phyloP scores from a whole-genome alignment of 805 yeast genomes.

The Candida succiphila region DNA sequence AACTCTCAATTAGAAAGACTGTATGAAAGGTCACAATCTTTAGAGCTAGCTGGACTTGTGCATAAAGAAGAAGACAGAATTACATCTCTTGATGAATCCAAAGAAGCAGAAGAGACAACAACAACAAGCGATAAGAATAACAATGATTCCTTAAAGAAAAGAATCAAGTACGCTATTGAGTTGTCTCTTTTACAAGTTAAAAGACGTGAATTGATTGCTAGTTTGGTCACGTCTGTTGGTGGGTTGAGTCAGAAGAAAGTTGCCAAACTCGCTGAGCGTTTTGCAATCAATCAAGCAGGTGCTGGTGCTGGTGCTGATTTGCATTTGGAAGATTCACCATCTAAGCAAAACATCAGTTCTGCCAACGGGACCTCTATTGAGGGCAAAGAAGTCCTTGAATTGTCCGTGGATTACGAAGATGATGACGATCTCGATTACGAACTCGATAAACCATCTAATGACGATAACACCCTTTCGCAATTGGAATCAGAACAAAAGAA shows the following conservation, averaged over 20 bases:
- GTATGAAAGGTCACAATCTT: conserved; percentile 54
- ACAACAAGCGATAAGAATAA: conserved; percentile 2
- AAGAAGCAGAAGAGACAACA: conserved; percentile 3
- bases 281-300: conserved; percentile 1
- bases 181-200: conserved; percentile 29
- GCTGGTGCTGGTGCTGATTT: no score
- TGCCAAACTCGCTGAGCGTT: not conserved
- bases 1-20: conserved; percentile 22
- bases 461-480: not conserved
- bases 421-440: conserved; percentile 38
- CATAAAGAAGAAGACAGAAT: conserved; percentile 36
- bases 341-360: no score
- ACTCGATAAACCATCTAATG: conserved; percentile 3
- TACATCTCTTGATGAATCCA: not conserved
- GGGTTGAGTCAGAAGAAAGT: conserved; percentile 4
- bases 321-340: no score
- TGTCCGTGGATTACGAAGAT: conserved; percentile 6
- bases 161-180: conserved; percentile 22
- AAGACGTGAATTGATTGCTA: conserved; percentile 25
- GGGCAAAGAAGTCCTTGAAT: no score
- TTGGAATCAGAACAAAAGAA: conserved; percentile 4
- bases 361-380: no score
- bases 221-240: conserved; percentile 12
- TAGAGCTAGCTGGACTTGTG: conserved; percentile 46
- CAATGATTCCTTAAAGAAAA: conserved; percentile 3